Base-by-base conservation (phyloP, 2,329 filamentous ascomycete genomes). In the Fusarium sp. region DNA sequence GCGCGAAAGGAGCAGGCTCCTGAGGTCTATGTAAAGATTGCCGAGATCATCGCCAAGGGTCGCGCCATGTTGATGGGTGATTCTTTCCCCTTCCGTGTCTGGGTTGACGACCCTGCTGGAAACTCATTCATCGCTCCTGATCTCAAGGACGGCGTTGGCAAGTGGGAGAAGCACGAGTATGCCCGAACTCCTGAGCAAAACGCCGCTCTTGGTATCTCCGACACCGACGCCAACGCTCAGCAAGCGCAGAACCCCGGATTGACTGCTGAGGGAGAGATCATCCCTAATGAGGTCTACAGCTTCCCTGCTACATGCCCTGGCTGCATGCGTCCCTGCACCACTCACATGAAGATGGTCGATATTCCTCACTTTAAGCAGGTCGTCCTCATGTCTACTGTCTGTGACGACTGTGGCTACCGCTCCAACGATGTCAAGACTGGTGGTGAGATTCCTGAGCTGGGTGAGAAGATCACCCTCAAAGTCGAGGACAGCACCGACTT, bases 311-410 rank as follows among this genome's bases (percentile, higher is more conserved):
- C 90, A 62, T 99, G 96, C 80, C 96, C 96, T 1, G 95, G 93
- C 67, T 99, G 96, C 84, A 90, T 91, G 77, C 92, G 92, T 80
- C 84, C 89, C 7, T 98, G 94, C 82, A 90, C 90, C 6, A 97
- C 97, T 12, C 94, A 97, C 81, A 98, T 98, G 94, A 97, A 98
- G 85, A 97, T 97, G 91, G 94, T 98, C 61, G 94, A 97, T 76
- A 98, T 99, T 68, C 96, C 96, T 1, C 92, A 97, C 82, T 99
- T 99, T 84, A 97, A 98, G 83, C 93, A 98, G 78, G 96, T 99
- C 5, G 91, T 98, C 43, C 86, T 99, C 75, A 98, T 97, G 93
- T 94, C 91, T 74, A 98, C 95, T 4, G 91, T 94, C 29, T 99
- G 96, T 82, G 91, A 95, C 29, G 87, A 91, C 80, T 99, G 96